Percentiles rank a stretch among this genome's conserved stretches.
Evolutionary conservation across 73 alveolate species (phyloP).

Genomic region (Urostyla sp.): DNA sequence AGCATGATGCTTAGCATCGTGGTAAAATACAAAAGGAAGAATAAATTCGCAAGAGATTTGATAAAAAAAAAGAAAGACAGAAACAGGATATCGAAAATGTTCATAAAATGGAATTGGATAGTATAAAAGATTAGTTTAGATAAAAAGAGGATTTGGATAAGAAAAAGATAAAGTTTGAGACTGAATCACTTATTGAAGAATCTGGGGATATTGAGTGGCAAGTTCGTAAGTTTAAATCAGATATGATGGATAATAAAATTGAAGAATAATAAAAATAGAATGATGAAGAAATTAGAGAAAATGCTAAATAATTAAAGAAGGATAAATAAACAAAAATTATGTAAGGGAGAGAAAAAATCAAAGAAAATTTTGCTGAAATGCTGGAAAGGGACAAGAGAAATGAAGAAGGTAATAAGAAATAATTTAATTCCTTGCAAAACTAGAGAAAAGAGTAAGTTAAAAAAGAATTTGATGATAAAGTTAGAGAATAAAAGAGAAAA

Average conservation of each 20-base stretch:
- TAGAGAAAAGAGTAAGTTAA: constrained; percentile 18
- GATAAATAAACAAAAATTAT: constrained; percentile 38
- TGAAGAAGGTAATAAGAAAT: constrained; percentile 20
- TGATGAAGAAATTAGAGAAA: constrained; percentile 23
- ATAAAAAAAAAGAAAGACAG: neutral
- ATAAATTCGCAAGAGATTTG: neutral
- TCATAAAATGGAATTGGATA: constrained; percentile 26
- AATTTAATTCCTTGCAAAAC: too few species aligned
- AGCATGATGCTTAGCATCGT: too few species aligned
- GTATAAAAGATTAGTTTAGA: neutral
- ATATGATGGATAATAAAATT: constrained; percentile 4
- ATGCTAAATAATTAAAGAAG: constrained; percentile 6
- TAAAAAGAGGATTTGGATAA: constrained; percentile 17
- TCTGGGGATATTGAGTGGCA: constrained; percentile 28
- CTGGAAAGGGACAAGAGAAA: constrained; percentile 31
- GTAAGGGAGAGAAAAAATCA: constrained; percentile 35
- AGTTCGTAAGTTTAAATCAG: constrained; percentile 15
- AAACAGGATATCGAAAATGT: constrained; percentile 26
- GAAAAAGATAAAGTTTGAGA: constrained; percentile 25
- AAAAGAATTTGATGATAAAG: constrained; percentile 32
- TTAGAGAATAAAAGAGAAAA: constrained; percentile 22
- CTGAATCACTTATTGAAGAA: constrained; percentile 11
- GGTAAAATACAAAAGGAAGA: neutral
- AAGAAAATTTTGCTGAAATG: neutral
- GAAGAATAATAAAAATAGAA: neutral